Conservation (phyloP, 345 rosid genomes). For the Eucalyptus tenuipes region DNA sequence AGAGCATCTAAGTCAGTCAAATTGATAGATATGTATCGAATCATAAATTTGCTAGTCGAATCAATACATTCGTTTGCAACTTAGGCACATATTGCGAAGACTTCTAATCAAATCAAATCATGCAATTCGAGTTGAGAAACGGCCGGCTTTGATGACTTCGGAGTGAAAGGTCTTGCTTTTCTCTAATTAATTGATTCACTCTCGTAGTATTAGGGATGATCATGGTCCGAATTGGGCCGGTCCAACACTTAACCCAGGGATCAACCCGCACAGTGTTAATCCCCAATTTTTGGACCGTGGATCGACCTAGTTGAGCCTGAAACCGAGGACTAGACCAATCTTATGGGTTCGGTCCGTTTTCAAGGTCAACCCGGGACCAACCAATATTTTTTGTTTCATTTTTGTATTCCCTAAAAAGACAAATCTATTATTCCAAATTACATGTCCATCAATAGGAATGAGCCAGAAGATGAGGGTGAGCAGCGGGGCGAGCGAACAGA, state of each 20-base stretch:
- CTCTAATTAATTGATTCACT: background rate
- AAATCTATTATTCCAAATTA: too few species aligned
- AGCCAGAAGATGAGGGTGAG: too few species aligned
- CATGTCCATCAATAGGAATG: too few species aligned
- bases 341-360: too few species aligned
- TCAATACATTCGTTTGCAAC: background rate
- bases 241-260: background rate
- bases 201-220: background rate
- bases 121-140: background rate
- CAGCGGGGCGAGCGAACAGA: too few species aligned
- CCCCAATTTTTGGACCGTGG: background rate
- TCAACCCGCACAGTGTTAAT: background rate
- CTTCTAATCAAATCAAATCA: background rate
- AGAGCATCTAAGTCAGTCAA: background rate
- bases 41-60: background rate
- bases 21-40: background rate
- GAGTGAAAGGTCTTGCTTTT: background rate
- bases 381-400: too few species aligned
- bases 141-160: fast-evolving
- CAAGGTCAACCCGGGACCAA: fast-evolving
- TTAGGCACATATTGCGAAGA: fast-evolving
- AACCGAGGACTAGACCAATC: fast-evolving
- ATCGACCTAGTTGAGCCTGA: fast-evolving
- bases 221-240: background rate
- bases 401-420: too few species aligned